Evolutionary conservation across 2,329 filamentous ascomycete genomes (phyloP), one percentile per base, ranked within the genome.

Genomic region (Fusarium agapanthi): DNA sequence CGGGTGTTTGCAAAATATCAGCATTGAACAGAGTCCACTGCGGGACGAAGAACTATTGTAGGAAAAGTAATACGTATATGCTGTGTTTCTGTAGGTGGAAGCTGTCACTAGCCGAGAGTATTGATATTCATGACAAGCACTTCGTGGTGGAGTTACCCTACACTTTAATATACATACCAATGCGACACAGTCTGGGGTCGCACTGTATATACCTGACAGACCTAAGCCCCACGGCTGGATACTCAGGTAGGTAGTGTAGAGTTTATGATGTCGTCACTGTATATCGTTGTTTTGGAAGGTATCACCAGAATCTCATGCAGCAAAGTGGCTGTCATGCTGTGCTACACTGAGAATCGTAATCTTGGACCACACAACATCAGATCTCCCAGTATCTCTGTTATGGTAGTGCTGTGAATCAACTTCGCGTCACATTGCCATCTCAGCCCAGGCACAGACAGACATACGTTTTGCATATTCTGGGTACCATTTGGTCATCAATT

Each of bases 361-460:
- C 18, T 51, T 61, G 22, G 37, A 67, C 70, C 43, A 61, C 62
- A 35, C 61, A 63, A 57, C 65, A 53, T 56, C 20, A 67, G 57
- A 71, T 71, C 53, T 72, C 48, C 47, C 65, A 67, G 45, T 54
- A 34, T 54, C 53, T 38, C 34, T 43, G n/a, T 20, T 24, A 56
- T 57, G 56, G 41, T 38, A 56, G 53, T 56, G 48, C 37, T 50
- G 37, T 44, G 48, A 61, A 61, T 43, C 38, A 50, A 61, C 13
- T 45, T 60, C 47, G 57, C 30, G 70, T 73, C 45, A 59, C 70
- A 73, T 32, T 66, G 61, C 65, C 65, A 73, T 60, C 47, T 70
- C 61, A 73, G 61, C 50, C 65, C 61, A 70, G 61, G 70, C 60
- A 67, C 70, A 61, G 54, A 54, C 51, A 58, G 14, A 58, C 32